phyloP scores from a whole-genome alignment of 495 filamentous ascomycete species.

The Penicillium mononematosum region DNA sequence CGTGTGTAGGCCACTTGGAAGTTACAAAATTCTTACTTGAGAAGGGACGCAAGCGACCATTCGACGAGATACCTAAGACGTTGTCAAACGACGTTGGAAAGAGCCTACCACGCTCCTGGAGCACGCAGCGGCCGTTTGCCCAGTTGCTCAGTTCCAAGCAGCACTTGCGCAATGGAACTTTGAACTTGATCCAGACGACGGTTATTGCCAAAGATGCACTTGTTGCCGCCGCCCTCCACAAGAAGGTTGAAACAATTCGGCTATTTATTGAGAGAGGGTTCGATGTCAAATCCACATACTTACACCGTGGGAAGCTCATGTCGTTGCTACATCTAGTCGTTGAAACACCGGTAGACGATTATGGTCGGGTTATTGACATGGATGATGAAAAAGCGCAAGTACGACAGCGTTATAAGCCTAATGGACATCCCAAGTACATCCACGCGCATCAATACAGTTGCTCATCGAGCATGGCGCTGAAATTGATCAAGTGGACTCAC shows the following conservation, averaged over 20 bases:
- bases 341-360: background rate
- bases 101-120: background rate
- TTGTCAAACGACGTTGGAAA: no score
- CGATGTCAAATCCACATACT: background rate
- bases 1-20: no score
- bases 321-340: background rate
- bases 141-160: background rate
- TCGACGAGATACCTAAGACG: no score
- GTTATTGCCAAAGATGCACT: background rate
- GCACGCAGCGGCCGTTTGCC: background rate
- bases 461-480: background rate
- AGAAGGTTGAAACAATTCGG: background rate
- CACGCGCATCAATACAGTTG: background rate
- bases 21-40: no score
- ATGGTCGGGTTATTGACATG: background rate
- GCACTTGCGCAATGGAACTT: background rate
- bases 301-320: no score
- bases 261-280: background rate
- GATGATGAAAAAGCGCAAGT: background rate
- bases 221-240: background rate
- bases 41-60: no score
- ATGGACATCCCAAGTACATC: background rate
- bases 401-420: background rate
- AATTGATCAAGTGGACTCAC: background rate
- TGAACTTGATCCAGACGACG: background rate